A percentile compares a stretch with the other conserved stretches of the same genome.
phyloP scores from a whole-genome alignment of 176 grass and related monocot species.

The Alopecurus myosuroides region DNA sequence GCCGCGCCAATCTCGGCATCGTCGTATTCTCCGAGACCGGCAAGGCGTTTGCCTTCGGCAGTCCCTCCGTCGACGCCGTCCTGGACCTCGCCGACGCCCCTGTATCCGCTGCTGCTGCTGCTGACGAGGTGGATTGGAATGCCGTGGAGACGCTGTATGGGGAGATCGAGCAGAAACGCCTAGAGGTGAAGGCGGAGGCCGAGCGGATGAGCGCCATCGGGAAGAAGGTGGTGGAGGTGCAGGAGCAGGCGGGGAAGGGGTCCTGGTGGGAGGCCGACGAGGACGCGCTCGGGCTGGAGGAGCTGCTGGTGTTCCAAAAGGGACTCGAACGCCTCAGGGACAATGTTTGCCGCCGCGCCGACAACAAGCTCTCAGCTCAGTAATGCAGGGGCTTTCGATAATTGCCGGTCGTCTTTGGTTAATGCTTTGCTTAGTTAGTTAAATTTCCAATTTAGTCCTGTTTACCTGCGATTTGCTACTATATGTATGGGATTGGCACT shows the following conservation, averaged over 20 bases:
- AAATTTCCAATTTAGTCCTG: too few species aligned
- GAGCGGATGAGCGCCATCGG: neutral
- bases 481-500: neutral
- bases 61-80: neutral
- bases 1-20: slow-evolving; percentile 41
- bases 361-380: neutral
- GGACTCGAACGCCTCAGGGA: neutral
- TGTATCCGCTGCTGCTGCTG: too few species aligned
- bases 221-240: neutral
- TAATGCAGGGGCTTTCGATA: neutral
- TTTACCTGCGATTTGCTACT: neutral
- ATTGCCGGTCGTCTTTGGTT: neutral
- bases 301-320: neutral
- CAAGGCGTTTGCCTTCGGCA: slow-evolving; percentile 4
- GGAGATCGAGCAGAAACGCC: neutral
- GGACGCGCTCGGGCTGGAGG: neutral
- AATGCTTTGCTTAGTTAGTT: neutral
- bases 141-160: neutral
- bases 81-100: neutral
- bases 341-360: neutral
- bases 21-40: slow-evolving; percentile 41
- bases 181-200: neutral
- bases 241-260: neutral
- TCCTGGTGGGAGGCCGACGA: slow-evolving; percentile 10
- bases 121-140: neutral